Evolutionary conservation across 805 yeast species (phyloP).

Genomic region (Yarrowia divulgata): DNA sequence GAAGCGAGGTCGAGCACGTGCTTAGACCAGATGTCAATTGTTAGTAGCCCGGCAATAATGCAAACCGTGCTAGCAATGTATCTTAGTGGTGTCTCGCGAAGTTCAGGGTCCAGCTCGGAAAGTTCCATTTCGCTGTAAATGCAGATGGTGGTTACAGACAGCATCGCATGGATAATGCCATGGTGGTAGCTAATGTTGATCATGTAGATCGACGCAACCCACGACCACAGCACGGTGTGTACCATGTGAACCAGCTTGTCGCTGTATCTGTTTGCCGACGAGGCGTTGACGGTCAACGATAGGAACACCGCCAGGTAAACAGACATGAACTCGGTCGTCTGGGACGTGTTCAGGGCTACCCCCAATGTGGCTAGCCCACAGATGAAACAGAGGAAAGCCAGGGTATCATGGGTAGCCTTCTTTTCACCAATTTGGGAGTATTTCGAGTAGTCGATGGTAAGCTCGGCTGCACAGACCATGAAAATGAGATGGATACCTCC

Average conservation of each 20-base stretch:
- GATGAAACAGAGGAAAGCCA: constrained; percentile 2
- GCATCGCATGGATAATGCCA: constrained; percentile 19
- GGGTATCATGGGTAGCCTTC: background rate
- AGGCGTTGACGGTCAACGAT: constrained; percentile 9
- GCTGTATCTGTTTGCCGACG: constrained; percentile 1
- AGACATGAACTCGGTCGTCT: background rate
- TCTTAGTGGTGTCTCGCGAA: background rate
- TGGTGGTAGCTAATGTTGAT: constrained; percentile 8
- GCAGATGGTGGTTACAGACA: constrained; percentile 24
- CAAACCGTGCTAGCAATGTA: constrained; percentile 17
- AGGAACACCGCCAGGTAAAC: constrained; percentile 17
- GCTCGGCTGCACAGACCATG: constrained; percentile 5
- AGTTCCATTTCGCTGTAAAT: constrained; percentile 32
- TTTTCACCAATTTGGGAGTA: background rate
- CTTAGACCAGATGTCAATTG: constrained; percentile 2
- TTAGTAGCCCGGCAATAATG: background rate
- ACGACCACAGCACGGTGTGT: constrained; percentile 15
- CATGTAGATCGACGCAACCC: constrained; percentile 16
- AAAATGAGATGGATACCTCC: constrained; percentile 12
- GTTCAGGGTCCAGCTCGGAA: background rate
- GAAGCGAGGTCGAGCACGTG: background rate
- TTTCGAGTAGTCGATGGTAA: background rate
- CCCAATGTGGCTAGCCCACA: constrained; percentile 18
- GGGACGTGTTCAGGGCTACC: constrained; percentile 15
- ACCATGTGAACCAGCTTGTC: constrained; percentile 25